Percentiles rank a stretch among this genome's conserved stretches.
These are phyloP conservation scores for Apostasia shenzhenica DNA, from an alignment of 106 monocot species.

Conservation along the genomic window DNA sequence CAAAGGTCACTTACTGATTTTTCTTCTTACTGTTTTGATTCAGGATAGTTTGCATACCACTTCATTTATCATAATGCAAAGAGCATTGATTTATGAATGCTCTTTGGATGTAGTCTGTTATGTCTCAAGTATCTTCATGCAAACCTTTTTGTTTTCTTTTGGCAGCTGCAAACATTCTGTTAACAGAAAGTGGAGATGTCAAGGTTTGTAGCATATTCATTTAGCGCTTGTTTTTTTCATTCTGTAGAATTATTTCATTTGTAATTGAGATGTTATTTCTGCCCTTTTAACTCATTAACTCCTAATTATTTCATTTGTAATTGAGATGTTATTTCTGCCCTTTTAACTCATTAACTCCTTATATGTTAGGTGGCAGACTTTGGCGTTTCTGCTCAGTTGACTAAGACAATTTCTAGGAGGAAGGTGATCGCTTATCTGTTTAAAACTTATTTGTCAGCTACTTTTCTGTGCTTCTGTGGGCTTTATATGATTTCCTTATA, in stretches of 20 bases:
- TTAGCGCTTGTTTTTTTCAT: background rate
- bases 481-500: background rate
- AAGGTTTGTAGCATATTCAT: slow-evolving; percentile 41
- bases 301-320: background rate
- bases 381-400: slow-evolving; percentile 97
- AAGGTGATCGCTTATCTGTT: slow-evolving; percentile 40
- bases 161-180: slow-evolving; percentile 92
- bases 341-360: slow-evolving; percentile 10
- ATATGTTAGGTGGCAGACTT: slow-evolving; percentile 91
- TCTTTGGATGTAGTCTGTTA: background rate
- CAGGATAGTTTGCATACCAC: background rate
- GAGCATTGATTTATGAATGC: background rate
- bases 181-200: slow-evolving; percentile 92
- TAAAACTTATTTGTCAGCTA: background rate
- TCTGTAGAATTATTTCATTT: background rate
- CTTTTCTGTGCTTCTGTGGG: background rate
- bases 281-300: background rate
- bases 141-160: slow-evolving; percentile 18
- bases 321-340: background rate
- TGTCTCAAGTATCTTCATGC: background rate
- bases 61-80: slow-evolving; percentile 7
- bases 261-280: background rate
- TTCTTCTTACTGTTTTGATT: slow-evolving; percentile 1
- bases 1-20: slow-evolving; percentile 53
- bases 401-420: slow-evolving; percentile 95